phyloP scores from a whole-genome alignment of 495 filamentous ascomycete genomes.

The Lophium mytilinum region DNA sequence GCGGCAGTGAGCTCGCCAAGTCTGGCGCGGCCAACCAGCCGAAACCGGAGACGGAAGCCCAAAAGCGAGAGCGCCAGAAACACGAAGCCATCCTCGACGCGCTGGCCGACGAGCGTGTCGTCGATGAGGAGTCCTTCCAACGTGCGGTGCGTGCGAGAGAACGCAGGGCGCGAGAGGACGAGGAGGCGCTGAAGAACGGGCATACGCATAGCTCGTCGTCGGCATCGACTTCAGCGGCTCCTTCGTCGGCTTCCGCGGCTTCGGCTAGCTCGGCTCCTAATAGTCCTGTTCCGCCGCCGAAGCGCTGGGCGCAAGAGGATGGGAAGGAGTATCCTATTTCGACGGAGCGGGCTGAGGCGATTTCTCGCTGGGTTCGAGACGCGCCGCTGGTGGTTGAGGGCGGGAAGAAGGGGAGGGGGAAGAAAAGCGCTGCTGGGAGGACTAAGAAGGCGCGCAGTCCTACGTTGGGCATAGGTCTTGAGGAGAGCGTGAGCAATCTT shows the following conservation, averaged over 20 bases:
- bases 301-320: conserved; percentile 57
- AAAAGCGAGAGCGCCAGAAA: conserved; percentile 48
- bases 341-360: conserved; percentile 57
- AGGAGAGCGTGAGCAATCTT: conserved; percentile 20
- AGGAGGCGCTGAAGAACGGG: conserved; percentile 24
- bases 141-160: conserved; percentile 52
- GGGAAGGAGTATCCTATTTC: conserved; percentile 60
- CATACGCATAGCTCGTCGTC: neutral
- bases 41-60: conserved; percentile 37
- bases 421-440: conserved; percentile 2
- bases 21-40: neutral
- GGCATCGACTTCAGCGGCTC: neutral
- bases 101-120: conserved; percentile 54
- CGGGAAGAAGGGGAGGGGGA: conserved; percentile 28
- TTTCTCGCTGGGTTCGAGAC: conserved; percentile 62
- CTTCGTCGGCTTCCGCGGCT: neutral
- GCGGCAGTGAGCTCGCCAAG: conserved; percentile 16
- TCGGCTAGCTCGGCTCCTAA: neutral
- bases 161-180: conserved; percentile 44
- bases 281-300: conserved; percentile 31
- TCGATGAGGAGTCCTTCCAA: conserved; percentile 55
- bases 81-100: conserved; percentile 59
- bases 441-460: conserved; percentile 4
- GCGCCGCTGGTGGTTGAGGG: conserved; percentile 39
- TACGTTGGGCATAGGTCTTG: conserved; percentile 12